phyloP scores from a whole-genome alignment of 441 rosid species.

The Mallotus japonicus region DNA sequence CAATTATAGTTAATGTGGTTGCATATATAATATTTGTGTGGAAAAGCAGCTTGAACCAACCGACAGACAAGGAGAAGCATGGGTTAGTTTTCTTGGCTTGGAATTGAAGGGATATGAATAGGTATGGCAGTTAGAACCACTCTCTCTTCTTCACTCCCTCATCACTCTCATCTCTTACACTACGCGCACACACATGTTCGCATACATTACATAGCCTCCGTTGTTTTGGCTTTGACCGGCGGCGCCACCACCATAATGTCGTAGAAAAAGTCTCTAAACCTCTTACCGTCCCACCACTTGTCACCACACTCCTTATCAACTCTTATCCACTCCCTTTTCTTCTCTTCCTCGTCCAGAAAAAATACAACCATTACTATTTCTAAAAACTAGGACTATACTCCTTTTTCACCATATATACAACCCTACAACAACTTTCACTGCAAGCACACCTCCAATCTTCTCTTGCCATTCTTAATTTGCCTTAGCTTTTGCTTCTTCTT shows the following conservation, averaged over 20 bases:
- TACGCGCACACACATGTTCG: conserved; percentile 14
- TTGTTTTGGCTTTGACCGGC: conserved; percentile 38
- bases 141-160: conserved; percentile 5
- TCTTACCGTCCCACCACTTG: conserved; percentile 51
- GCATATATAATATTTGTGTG: conserved; percentile 29
- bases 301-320: conserved; percentile 34
- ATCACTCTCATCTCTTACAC: conserved; percentile 2
- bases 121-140: conserved; percentile 50
- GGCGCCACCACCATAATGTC: conserved; percentile 42
- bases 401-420: conserved; percentile 37
- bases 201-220: conserved; percentile 26
- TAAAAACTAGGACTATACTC: conserved; percentile 48
- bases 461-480: conserved; percentile 12
- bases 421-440: conserved; percentile 42
- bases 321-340: conserved; percentile 7
- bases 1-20: conserved; percentile 11
- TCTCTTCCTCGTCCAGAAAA: conserved; percentile 30
- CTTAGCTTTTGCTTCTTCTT: conserved; percentile 1
- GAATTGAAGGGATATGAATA: conserved; percentile 62
- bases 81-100: conserved; percentile 55
- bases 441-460: conserved; percentile 30
- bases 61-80: conserved; percentile 58
- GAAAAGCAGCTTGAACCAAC: conserved; percentile 50
- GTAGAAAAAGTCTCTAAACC: conserved; percentile 51
- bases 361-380: conserved; percentile 37